A percentile compares a stretch with the other conserved stretches of the same genome.
These are phyloP conservation scores for Sporopachydermia lactativora DNA, from an alignment of 805 yeast genomes.

Conservation along the genomic window DNA sequence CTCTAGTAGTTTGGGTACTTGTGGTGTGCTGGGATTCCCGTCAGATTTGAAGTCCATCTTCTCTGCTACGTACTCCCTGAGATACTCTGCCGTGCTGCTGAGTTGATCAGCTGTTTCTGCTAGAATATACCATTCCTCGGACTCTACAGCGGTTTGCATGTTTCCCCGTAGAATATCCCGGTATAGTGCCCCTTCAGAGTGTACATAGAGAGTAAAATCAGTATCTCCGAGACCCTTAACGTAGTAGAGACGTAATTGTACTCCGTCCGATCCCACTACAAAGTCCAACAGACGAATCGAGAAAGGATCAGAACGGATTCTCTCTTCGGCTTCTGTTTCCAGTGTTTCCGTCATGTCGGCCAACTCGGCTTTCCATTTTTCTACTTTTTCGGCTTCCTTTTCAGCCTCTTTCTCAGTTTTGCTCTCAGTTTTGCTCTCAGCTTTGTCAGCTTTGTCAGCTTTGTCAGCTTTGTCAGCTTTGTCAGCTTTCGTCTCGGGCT, in stretches of 20 bases:
- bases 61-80: background rate
- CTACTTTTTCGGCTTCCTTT: background rate
- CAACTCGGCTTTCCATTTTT: background rate
- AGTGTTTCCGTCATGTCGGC: background rate
- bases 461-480: background rate
- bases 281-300: background rate
- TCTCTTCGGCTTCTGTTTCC: background rate
- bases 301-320: conserved; percentile 1
- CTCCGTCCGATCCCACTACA: background rate
- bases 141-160: background rate
- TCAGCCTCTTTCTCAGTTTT: no score
- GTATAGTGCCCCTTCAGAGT: background rate
- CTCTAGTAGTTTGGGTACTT: no score
- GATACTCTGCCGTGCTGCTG: background rate
- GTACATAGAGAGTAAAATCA: background rate
- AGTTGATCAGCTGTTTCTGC: background rate
- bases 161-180: background rate
- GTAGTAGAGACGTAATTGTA: background rate
- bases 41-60: background rate
- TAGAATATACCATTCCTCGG: background rate
- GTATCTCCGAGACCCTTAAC: background rate
- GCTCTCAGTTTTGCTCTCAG: no score
- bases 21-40: no score
- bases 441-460: background rate
- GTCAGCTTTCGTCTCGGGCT: background rate